Evolutionary conservation across 2,329 filamentous ascomycete genomes (phyloP).

Genomic region (Exophiala sp.): DNA sequence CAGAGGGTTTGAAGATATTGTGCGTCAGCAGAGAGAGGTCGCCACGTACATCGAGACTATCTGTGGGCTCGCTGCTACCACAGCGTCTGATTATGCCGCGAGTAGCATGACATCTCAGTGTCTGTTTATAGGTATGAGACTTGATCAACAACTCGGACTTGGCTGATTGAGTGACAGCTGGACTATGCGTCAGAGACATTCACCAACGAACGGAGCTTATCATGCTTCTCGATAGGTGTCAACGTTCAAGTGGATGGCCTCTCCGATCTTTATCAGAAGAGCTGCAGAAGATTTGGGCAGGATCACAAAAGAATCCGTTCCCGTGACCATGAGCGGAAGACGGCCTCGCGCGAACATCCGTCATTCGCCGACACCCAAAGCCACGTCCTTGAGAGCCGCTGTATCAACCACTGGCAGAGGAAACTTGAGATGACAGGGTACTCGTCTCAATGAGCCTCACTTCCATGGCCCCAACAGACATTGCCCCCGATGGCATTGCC

Average conservation of each 20-base stretch:
- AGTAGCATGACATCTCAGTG: slow-evolving; percentile 10
- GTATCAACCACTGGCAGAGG: too few species aligned
- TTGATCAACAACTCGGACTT: not conserved
- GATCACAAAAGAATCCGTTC: slow-evolving; percentile 14
- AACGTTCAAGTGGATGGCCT: slow-evolving; percentile 3
- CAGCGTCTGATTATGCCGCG: slow-evolving; percentile 25
- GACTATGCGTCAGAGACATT: slow-evolving; percentile 3
- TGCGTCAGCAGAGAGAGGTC: slow-evolving; percentile 21
- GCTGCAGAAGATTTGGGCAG: slow-evolving; percentile 5
- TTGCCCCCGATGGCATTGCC: too few species aligned
- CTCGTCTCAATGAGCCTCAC: too few species aligned
- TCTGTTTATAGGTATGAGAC: slow-evolving; percentile 11
- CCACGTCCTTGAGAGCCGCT: too few species aligned
- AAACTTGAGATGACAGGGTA: too few species aligned
- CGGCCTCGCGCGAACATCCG: too few species aligned
- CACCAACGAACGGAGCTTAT: slow-evolving; percentile 2
- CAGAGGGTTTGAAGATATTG: slow-evolving; percentile 24
- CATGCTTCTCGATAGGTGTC: slow-evolving; percentile 3
- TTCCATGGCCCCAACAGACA: too few species aligned
- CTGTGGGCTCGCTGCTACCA: slow-evolving; percentile 29
- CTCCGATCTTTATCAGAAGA: slow-evolving; percentile 5
- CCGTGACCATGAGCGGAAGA: not conserved
- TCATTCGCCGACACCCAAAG: too few species aligned
- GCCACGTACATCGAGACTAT: slow-evolving; percentile 26
- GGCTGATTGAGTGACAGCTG: slow-evolving; percentile 2